phyloP scores from a whole-genome alignment of 305 asterid genomes.

The Fraxinus platypoda region DNA sequence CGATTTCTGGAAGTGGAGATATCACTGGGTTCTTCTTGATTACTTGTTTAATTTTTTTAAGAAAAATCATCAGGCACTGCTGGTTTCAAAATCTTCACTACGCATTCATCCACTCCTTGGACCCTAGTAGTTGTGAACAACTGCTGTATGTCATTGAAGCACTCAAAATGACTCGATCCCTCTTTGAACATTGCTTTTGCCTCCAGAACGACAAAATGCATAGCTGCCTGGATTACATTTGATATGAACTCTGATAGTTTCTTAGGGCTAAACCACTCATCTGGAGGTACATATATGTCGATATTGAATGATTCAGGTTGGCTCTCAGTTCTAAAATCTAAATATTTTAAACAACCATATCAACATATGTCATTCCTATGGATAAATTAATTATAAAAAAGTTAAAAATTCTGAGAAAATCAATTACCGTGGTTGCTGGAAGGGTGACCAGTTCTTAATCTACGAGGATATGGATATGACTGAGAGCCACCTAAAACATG shows the following conservation, averaged over 20 bases:
- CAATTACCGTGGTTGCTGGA: slow-evolving; percentile 27
- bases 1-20: slow-evolving; percentile 33
- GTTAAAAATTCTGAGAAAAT: background rate
- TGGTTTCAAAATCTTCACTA: slow-evolving; percentile 32
- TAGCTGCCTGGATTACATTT: slow-evolving; percentile 32
- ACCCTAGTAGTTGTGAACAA: slow-evolving; percentile 27
- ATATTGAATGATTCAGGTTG: slow-evolving; percentile 29
- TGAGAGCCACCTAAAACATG: slow-evolving; percentile 43
- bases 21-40: slow-evolving; percentile 22
- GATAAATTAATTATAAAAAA: background rate
- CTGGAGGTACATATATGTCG: slow-evolving; percentile 39
- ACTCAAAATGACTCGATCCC: slow-evolving; percentile 34
- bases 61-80: slow-evolving; percentile 32
- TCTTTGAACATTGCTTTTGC: slow-evolving; percentile 20
- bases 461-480: slow-evolving; percentile 47
- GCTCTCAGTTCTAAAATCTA: slow-evolving; percentile 32
- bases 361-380: background rate
- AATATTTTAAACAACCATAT: background rate
- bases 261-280: slow-evolving; percentile 42
- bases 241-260: slow-evolving; percentile 35
- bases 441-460: slow-evolving; percentile 42
- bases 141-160: slow-evolving; percentile 37
- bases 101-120: slow-evolving; percentile 25
- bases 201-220: slow-evolving; percentile 37
- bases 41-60: slow-evolving; percentile 31